Evolutionary conservation across 1,284 basidiomycete species (phyloP).

Genomic region (Wolfiporia cocos): DNA sequence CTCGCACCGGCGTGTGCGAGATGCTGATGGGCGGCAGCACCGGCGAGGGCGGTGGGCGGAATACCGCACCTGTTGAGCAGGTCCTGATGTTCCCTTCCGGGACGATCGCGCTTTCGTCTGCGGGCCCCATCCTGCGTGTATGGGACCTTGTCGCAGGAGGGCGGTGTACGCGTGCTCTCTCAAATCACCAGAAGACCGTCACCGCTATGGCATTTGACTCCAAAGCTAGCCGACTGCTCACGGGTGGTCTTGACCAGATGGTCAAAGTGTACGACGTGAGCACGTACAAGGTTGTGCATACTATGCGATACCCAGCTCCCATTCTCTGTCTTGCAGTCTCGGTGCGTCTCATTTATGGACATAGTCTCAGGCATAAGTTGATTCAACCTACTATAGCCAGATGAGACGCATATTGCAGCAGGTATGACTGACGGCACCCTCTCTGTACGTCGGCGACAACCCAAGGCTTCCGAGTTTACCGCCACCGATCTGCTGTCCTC

Average conservation of each 20-base stretch:
- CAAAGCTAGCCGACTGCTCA: constrained; percentile 74
- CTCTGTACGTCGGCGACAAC: constrained; percentile 79
- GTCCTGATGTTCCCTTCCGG: constrained; percentile 92
- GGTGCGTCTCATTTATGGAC: constrained; percentile 55
- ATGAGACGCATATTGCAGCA: constrained; percentile 93
- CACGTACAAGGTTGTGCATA: constrained; percentile 93
- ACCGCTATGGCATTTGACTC: constrained; percentile 84
- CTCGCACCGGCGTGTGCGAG: constrained; percentile 74
- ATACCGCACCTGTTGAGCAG: constrained; percentile 81
- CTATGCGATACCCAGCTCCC: constrained; percentile 97
- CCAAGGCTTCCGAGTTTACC: constrained; percentile 59
- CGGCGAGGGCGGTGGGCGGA: constrained; percentile 31
- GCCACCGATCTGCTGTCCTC: constrained; percentile 36
- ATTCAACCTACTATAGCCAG: constrained; percentile 53
- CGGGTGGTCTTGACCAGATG: constrained; percentile 92
- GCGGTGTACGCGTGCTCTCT: constrained; percentile 81
- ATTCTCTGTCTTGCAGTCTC: constrained; percentile 89
- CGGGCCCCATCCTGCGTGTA: constrained; percentile 89
- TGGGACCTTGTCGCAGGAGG: constrained; percentile 97
- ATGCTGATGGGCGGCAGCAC: constrained; percentile 70
- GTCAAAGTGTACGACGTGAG: constrained; percentile 98
- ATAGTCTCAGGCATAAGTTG: constrained; percentile 2
- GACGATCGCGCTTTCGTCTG: constrained; percentile 79
- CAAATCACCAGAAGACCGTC: constrained; percentile 98
- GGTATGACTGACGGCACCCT: constrained; percentile 98